A percentile compares a stretch with the other conserved stretches of the same genome.
Evolutionary conservation across 768 basidiomycete species (phyloP).

Genomic region (Mycena galericulata): DNA sequence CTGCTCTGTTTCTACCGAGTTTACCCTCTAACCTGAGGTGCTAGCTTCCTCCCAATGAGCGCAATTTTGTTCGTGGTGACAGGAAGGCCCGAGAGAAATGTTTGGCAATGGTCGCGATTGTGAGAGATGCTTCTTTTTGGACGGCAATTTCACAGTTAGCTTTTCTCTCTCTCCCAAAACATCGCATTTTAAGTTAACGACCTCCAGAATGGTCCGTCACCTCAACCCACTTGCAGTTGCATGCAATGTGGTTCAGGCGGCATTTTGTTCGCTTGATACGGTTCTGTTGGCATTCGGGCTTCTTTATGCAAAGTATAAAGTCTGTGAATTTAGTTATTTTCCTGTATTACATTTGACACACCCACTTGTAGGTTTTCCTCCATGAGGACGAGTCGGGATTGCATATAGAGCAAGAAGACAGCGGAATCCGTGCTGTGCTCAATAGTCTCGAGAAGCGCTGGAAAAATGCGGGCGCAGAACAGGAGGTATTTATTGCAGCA

Average conservation of each 20-base stretch:
- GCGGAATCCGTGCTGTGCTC: conserved; percentile 36
- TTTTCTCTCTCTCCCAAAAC: not conserved
- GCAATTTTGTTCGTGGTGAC: conserved; percentile 43
- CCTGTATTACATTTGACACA: not conserved
- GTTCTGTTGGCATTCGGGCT: conserved; percentile 47
- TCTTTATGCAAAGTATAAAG: conserved; percentile 22
- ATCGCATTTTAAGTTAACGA: not conserved
- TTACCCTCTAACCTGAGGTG: conserved; percentile 15
- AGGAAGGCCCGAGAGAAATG: conserved; percentile 40
- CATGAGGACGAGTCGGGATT: too few relatives aligned
- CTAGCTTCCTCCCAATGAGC: too few relatives aligned
- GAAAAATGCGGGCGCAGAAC: conserved; percentile 35
- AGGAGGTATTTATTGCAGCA: conserved; percentile 41
- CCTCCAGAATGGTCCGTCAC: conserved; percentile 42
- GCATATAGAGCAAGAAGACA: too few relatives aligned
- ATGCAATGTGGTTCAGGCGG: conserved; percentile 42
- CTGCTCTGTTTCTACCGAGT: conserved; percentile 40
- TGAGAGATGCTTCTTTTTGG: conserved; percentile 48
- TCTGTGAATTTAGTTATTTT: conserved; percentile 13
- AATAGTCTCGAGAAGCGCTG: conserved; percentile 41
- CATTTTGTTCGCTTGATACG: conserved; percentile 44
- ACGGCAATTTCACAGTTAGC: conserved; percentile 41
- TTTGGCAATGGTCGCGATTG: conserved; percentile 41
- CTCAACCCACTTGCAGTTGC: conserved; percentile 47
- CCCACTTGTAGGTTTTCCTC: too few relatives aligned